Percentiles rank a stretch among this genome's conserved stretches.
phyloP scores from a whole-genome alignment of 2,329 filamentous ascomycete species.

The Alternaria rosae region DNA sequence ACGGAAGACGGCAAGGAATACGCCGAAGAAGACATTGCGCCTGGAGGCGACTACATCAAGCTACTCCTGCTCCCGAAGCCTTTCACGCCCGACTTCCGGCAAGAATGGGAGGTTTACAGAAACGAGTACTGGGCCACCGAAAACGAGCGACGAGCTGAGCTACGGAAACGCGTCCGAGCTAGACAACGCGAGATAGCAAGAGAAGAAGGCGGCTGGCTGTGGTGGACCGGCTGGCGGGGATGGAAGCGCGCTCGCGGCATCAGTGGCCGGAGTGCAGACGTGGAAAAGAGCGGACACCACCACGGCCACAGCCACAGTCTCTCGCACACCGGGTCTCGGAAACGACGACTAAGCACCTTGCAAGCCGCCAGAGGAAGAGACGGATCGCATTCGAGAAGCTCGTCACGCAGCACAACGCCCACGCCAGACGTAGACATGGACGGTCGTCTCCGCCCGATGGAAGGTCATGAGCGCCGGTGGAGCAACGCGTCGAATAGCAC shows the following conservation, averaged over 20 bases:
- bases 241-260: constrained; percentile 51
- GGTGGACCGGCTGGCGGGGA: constrained; percentile 81
- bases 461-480: constrained; percentile 40
- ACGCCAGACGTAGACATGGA: constrained; percentile 45
- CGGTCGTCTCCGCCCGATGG: constrained; percentile 29
- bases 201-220: constrained; percentile 76
- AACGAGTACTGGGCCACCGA: constrained; percentile 97
- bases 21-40: constrained; percentile 88
- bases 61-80: constrained; percentile 90
- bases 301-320: constrained; percentile 19
- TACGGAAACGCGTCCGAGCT: constrained; percentile 74
- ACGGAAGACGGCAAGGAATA: constrained; percentile 67
- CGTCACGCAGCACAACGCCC: constrained; percentile 41
- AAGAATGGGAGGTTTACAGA: constrained; percentile 96
- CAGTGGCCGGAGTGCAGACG: constrained; percentile 30
- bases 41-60: constrained; percentile 91
- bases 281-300: constrained; percentile 40
- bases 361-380: constrained; percentile 31
- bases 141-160: constrained; percentile 81
- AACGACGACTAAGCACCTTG: constrained; percentile 39
- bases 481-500: constrained; percentile 44
- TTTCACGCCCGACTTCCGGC: constrained; percentile 91
- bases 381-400: constrained; percentile 41
- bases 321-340: constrained; percentile 30
- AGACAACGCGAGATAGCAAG: constrained; percentile 73